phyloP scores from a whole-genome alignment of 139 green algal genomes.

The Tetraselmis chui region DNA sequence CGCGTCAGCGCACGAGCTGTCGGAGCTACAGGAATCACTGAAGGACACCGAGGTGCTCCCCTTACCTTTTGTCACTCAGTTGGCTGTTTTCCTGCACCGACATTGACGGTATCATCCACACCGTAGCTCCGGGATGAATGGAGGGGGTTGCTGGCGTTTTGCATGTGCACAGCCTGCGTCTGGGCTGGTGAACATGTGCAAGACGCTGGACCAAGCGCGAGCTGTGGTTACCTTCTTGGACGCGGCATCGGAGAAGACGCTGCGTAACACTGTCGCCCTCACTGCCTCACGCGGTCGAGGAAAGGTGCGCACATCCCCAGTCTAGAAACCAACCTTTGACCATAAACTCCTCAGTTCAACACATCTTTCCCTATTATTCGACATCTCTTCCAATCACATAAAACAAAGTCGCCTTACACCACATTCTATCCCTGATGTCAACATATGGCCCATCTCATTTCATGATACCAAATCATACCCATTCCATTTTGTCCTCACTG shows the following conservation, averaged over 20 bases:
- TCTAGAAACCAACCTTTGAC: too few relatives aligned
- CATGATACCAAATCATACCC: too few relatives aligned
- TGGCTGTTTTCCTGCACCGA: background rate
- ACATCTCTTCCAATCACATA: too few relatives aligned
- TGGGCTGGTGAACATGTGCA: conserved; percentile 45
- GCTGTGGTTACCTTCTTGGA: conserved; percentile 95
- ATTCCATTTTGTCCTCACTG: too few relatives aligned
- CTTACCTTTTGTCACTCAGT: background rate
- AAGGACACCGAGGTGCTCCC: conserved; percentile 59
- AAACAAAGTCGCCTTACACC: too few relatives aligned
- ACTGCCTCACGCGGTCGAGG: conserved; percentile 86
- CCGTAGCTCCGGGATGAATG: too few relatives aligned
- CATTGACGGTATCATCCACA: too few relatives aligned
- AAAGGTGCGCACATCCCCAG: conserved; percentile 75
- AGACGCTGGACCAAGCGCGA: conserved; percentile 76
- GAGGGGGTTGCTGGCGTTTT: conserved; percentile 11
- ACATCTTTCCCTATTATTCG: too few relatives aligned
- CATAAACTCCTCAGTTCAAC: too few relatives aligned
- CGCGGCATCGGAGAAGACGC: conserved; percentile 90
- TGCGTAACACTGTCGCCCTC: conserved; percentile 88
- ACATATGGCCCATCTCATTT: too few relatives aligned
- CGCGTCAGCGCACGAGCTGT: conserved; percentile 59
- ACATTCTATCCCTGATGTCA: background rate
- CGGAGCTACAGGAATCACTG: conserved; percentile 71
- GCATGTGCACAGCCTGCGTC: conserved; percentile 41